phyloP scores from a whole-genome alignment of 2,329 filamentous ascomycete species.

The Daldinia eschscholtzii region DNA sequence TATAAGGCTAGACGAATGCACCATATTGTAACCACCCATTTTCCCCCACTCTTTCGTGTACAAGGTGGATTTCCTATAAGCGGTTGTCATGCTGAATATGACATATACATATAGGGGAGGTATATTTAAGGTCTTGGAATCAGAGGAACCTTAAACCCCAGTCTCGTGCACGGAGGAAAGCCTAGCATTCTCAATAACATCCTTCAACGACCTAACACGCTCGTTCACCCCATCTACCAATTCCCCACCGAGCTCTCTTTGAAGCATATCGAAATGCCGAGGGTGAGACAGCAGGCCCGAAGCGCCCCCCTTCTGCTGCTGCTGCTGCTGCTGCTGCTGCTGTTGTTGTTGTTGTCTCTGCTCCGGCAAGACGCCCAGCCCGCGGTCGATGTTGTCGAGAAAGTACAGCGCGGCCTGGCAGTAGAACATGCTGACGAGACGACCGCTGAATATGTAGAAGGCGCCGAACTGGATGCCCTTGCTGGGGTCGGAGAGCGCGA shows the following conservation, averaged over 20 bases:
- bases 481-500: constrained; percentile 26
- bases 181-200: constrained; percentile 33
- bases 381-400: constrained; percentile 41
- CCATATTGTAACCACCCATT: no score
- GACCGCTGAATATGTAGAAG: constrained; percentile 40
- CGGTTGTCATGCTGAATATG: neutral
- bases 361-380: constrained; percentile 36
- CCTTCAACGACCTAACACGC: constrained; percentile 24
- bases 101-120: neutral
- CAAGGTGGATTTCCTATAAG: no score
- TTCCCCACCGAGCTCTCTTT: constrained; percentile 31
- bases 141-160: constrained; percentile 16
- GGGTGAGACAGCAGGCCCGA: constrained; percentile 28
- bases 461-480: constrained; percentile 40
- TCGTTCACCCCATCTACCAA: constrained; percentile 14
- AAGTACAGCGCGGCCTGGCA: constrained; percentile 40
- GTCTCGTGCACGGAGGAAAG: constrained; percentile 12
- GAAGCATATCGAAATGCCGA: constrained; percentile 34
- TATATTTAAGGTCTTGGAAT: neutral
- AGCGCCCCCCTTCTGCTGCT: neutral
- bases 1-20: no score
- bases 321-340: no score
- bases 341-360: constrained; percentile 16
- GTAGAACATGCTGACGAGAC: constrained; percentile 39
- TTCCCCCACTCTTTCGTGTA: no score